Evolutionary conservation across 2,329 filamentous ascomycete species (phyloP), one percentile per base, ranked within the genome.

Genomic region (Blastomyces emzantsi): DNA sequence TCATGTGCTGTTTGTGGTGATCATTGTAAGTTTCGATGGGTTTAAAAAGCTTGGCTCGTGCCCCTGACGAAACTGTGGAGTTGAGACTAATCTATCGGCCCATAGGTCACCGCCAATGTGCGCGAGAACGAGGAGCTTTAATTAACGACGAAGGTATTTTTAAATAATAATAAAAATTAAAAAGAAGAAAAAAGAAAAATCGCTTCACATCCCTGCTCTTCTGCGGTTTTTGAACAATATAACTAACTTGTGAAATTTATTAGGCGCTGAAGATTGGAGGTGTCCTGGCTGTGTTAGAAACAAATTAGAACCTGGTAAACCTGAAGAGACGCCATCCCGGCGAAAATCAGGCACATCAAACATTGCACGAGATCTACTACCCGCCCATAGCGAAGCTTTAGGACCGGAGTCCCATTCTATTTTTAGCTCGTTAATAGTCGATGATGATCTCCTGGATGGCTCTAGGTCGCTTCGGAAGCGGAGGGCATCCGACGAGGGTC

Each of bases 21-120:
- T 73, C 89, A 91, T 76, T 87, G 92, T 96, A 81, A 77, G 90
- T 85, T 69, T 64, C 36, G 66, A 62, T 61, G 66, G 69, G 68
- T 65, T 66, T 67, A 59, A 66, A 67, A 68, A 70, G 68, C 70
- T 71, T 71, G 70, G 66, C 73, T 72, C 73, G 60, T 62, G 62
- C 36, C 70, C 67, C 60, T 65, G 65, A 65, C 64, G 62, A 62
- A 63, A 70, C 65, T 66, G 62, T 64, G 63, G 64, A 66, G 63
- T 62, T 62, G 67, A 69, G 67, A 70, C 74, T 66, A 75, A 72
- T 79, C 79, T 76, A 79, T 76, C 75, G 73, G 71, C 73, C 73
- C 79, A 73, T 79, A 96, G 93, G 92, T 72, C 93, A 97, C 80
- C 87, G 89, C 75, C 89, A 94, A 83, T 97, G 93, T 78, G 92